These are phyloP conservation scores for Kodamaea anthophila DNA, from an alignment of 1,139 yeast genomes.

Conservation along the genomic window DNA sequence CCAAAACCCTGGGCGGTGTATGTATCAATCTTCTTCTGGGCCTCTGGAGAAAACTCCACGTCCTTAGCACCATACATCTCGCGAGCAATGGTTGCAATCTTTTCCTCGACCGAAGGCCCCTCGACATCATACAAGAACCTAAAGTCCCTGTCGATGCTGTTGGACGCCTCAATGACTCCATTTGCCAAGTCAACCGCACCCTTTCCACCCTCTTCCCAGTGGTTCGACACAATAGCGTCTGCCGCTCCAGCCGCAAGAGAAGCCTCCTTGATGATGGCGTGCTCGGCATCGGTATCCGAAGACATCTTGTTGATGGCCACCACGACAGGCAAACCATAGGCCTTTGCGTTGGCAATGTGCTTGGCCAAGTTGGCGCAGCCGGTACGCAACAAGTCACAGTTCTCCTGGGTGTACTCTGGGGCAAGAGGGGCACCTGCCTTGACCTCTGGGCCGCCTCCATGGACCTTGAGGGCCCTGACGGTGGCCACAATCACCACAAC, in stretches of 20 bases:
- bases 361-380: conserved; percentile 91
- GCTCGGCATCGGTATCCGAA: conserved; percentile 79
- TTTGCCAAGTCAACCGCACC: conserved; percentile 88
- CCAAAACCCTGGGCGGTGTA: conserved; percentile 90
- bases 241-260: conserved; percentile 90
- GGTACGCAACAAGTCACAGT: conserved; percentile 70
- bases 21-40: conserved; percentile 74
- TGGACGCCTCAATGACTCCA: conserved; percentile 75
- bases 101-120: conserved; percentile 64
- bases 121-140: conserved; percentile 69
- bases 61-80: conserved; percentile 93
- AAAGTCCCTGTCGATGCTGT: conserved; percentile 47
- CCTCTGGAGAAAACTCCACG: conserved; percentile 81
- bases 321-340: conserved; percentile 88
- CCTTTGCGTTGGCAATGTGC: conserved; percentile 82
- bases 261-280: conserved; percentile 75
- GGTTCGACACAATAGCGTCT: conserved; percentile 91
- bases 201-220: conserved; percentile 97
- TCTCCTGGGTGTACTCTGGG: conserved; percentile 77
- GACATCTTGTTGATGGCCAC: conserved; percentile 94
- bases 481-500: conserved; percentile 95
- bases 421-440: conserved; percentile 93
- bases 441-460: conserved; percentile 98
- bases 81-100: conserved; percentile 75
- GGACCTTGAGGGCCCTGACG: conserved; percentile 92